Evolutionary conservation across 2,329 filamentous ascomycete genomes (phyloP).

Genomic region (Pseudogymnoascus sp.): DNA sequence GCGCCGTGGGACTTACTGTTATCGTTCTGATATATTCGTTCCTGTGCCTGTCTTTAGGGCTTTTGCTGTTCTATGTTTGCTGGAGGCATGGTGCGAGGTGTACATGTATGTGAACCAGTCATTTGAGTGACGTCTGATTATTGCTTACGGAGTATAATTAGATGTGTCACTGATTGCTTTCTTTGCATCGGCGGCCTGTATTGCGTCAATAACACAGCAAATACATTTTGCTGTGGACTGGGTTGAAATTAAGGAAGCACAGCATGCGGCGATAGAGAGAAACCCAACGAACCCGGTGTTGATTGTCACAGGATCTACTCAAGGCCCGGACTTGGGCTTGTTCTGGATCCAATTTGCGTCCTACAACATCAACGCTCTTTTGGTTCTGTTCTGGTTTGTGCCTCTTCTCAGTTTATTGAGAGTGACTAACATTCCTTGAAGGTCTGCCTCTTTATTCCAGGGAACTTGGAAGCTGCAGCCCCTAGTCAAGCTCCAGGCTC

Average conservation of each 20-base stretch:
- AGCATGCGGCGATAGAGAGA: not conserved
- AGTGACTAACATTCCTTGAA: not conserved
- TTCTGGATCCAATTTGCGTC: conserved; percentile 13
- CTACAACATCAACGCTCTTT: conserved; percentile 11
- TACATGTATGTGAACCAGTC: conserved; percentile 1
- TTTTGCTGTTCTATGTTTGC: conserved; percentile 6
- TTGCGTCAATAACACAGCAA: conserved; percentile 10
- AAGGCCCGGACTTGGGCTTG: conserved; percentile 11
- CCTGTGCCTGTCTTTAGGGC: conserved; percentile 3
- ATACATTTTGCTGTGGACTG: conserved; percentile 9
- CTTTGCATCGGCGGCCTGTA: not conserved
- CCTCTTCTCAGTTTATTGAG: not conserved
- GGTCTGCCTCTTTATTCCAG: conserved; percentile 1
- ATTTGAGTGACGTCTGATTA: too few relatives aligned
- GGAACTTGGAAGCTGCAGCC: not conserved
- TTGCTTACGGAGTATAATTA: not conserved
- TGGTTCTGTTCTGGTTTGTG: conserved; percentile 13
- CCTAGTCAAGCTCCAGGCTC: not conserved
- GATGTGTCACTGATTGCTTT: conserved; percentile 8
- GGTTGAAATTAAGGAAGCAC: not conserved
- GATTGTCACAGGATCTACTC: conserved; percentile 1
- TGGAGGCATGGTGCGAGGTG: conserved; percentile 9
- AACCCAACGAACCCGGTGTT: not conserved
- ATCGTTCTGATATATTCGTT: conserved; percentile 10
- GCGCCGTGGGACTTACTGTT: conserved; percentile 3